Conservation (phyloP, 2,329 filamentous ascomycete genomes). For the Diaporthe velutina region DNA sequence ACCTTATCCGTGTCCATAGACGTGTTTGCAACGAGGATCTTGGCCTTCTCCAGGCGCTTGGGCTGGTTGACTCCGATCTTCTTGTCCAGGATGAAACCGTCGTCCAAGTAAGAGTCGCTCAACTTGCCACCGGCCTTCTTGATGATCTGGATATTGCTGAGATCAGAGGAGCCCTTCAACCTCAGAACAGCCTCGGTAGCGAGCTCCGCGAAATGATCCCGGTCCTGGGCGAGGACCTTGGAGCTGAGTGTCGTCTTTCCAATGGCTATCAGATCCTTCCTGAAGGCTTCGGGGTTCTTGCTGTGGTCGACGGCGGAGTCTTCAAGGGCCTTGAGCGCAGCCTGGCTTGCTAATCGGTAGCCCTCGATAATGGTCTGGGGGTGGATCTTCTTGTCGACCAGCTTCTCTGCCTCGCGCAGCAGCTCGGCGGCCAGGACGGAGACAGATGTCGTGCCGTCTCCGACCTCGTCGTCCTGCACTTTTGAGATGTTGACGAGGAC, state of each 20-base stretch:
- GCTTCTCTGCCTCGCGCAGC: constrained; percentile 94
- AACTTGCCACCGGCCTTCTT: constrained; percentile 99
- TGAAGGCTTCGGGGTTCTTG: constrained; percentile 84
- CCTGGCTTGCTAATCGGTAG: constrained; percentile 95
- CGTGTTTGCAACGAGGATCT: constrained; percentile 97
- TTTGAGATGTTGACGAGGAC: constrained; percentile 99
- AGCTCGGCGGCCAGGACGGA: constrained; percentile 95
- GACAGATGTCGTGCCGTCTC: constrained; percentile 98
- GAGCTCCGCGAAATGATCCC: constrained; percentile 89
- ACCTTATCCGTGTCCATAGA: constrained; percentile 99
- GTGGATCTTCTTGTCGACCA: constrained; percentile 98
- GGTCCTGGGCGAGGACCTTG: constrained; percentile 95
- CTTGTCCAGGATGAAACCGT: constrained; percentile 99
- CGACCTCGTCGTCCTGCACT: constrained; percentile 98
- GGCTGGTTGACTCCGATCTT: constrained; percentile 99
- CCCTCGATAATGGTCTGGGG: constrained; percentile 99
- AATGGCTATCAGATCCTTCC: constrained; percentile 89
- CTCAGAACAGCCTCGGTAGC: constrained; percentile 93
- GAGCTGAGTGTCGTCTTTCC: constrained; percentile 96
- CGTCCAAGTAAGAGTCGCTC: constrained; percentile 96
- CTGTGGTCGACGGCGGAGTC: constrained; percentile 91
- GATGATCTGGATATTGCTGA: constrained; percentile 99
- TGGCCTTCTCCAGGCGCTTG: constrained; percentile 96
- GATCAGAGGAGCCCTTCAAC: constrained; percentile 89
- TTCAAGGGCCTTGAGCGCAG: constrained; percentile 87